Conservation (phyloP, 306 rosid genomes). For the Vigna trinervia region DNA sequence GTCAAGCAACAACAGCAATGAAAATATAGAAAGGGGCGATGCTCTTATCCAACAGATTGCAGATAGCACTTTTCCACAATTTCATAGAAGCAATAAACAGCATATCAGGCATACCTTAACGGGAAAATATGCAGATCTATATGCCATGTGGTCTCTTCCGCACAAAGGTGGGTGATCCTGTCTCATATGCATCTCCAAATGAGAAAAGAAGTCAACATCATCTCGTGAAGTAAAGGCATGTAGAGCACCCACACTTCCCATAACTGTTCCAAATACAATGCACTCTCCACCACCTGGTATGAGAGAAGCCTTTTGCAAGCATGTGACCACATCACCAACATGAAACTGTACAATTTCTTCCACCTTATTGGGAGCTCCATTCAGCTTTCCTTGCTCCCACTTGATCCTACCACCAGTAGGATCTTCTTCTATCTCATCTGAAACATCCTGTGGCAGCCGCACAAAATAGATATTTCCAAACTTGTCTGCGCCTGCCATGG, state of each 20-base stretch:
- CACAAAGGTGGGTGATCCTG: slow-evolving; percentile 97
- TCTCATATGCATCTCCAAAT: slow-evolving; percentile 97
- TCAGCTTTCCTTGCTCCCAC: slow-evolving; percentile 97
- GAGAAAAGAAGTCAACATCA: slow-evolving; percentile 97
- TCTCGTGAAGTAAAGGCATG: slow-evolving; percentile 96
- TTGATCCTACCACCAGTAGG: slow-evolving; percentile 98
- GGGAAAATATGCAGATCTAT: slow-evolving; percentile 95
- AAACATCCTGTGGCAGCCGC: slow-evolving; percentile 88
- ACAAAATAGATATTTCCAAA: slow-evolving; percentile 92
- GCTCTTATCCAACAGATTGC: background rate
- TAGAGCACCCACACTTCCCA: slow-evolving; percentile 98
- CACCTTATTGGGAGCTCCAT: slow-evolving; percentile 96
- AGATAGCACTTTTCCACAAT: slow-evolving; percentile 23
- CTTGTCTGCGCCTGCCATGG: slow-evolving; percentile 99
- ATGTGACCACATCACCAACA: slow-evolving; percentile 80
- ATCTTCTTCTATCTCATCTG: slow-evolving; percentile 98
- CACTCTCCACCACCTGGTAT: slow-evolving; percentile 98
- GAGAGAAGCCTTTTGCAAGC: slow-evolving; percentile 94
- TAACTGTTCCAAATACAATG: slow-evolving; percentile 86
- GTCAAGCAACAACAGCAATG: background rate
- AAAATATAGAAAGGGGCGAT: slow-evolving; percentile 1
- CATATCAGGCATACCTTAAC: slow-evolving; percentile 69
- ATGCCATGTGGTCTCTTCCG: slow-evolving; percentile 98
- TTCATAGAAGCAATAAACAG: slow-evolving; percentile 24
- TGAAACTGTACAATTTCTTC: slow-evolving; percentile 96